Conservation (phyloP, 225 moss, liverwort and hornwort species). For the Physcomitrium patens region DNA sequence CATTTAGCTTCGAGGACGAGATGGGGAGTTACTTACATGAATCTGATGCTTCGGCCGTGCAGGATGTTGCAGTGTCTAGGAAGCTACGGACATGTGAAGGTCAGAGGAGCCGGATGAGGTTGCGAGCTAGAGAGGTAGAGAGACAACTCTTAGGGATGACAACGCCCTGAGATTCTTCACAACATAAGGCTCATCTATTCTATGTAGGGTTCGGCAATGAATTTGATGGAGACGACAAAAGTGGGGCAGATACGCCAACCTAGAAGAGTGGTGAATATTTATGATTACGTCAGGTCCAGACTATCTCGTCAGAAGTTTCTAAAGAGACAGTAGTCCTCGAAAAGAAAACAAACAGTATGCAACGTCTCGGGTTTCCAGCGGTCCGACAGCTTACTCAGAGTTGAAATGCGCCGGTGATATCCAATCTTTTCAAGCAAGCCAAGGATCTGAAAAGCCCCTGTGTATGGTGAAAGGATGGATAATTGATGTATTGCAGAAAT, state of each 20-base stretch:
- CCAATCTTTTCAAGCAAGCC: neutral
- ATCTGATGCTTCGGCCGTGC: neutral
- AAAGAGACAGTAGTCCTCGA: neutral
- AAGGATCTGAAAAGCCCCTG: neutral
- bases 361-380: neutral
- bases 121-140: neutral
- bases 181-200: too few relatives aligned
- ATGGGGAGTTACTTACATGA: constrained; percentile 20
- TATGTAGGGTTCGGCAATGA: too few relatives aligned
- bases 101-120: neutral
- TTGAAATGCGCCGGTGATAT: constrained; percentile 8
- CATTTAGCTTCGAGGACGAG: neutral
- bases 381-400: neutral
- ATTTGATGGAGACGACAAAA: too few relatives aligned
- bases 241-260: too few relatives aligned
- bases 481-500: constrained; percentile 9
- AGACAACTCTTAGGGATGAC: neutral
- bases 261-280: too few relatives aligned
- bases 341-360: constrained; percentile 1
- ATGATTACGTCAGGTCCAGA: too few relatives aligned
- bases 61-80: neutral
- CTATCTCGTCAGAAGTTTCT: too few relatives aligned
- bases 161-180: too few relatives aligned
- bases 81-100: neutral
- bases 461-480: neutral